Conservation (phyloP, 2,329 filamentous ascomycete genomes). For the Sporothrix variecibatus region DNA sequence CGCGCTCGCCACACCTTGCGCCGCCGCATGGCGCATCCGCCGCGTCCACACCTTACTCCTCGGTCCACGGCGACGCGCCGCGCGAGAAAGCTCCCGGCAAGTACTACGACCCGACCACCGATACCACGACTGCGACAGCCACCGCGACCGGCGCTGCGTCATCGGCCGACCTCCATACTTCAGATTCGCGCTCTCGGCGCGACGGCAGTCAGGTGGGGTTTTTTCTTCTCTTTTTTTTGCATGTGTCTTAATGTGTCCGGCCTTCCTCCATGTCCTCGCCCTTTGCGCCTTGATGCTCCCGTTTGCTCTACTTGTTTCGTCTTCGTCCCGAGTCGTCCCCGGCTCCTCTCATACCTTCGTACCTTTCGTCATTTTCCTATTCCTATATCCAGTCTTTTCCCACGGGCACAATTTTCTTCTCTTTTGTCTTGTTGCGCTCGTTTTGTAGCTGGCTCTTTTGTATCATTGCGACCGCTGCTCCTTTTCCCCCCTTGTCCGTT, state of each 20-base stretch:
- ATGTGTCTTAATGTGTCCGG: slow-evolving; percentile 5
- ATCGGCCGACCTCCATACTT: slow-evolving; percentile 46
- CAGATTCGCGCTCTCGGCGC: slow-evolving; percentile 50
- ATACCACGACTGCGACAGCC: slow-evolving; percentile 46
- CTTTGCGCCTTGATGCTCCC: not conserved
- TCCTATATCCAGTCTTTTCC: not conserved
- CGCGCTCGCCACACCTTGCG: slow-evolving; percentile 28
- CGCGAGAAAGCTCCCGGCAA: slow-evolving; percentile 38
- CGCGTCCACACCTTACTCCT: slow-evolving; percentile 9
- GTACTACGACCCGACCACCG: slow-evolving; percentile 58
- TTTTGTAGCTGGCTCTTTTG: not conserved
- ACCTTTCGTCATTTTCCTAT: not conserved
- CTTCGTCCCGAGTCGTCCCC: not conserved
- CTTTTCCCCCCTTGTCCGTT: not conserved
- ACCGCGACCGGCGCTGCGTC: slow-evolving; percentile 37
- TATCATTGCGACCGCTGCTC: not conserved
- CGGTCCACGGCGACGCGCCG: slow-evolving; percentile 14
- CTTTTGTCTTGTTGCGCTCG: not conserved
- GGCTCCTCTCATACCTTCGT: not conserved
- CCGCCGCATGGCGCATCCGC: not conserved
- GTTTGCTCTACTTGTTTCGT: not conserved
- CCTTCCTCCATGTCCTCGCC: not conserved
- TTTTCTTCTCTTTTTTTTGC: not conserved
- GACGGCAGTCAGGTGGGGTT: slow-evolving; percentile 45
- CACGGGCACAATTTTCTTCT: not conserved